These are phyloP conservation scores for Wolfiporia cocos DNA, from an alignment of 1,284 basidiomycete genomes.

Conservation along the genomic window DNA sequence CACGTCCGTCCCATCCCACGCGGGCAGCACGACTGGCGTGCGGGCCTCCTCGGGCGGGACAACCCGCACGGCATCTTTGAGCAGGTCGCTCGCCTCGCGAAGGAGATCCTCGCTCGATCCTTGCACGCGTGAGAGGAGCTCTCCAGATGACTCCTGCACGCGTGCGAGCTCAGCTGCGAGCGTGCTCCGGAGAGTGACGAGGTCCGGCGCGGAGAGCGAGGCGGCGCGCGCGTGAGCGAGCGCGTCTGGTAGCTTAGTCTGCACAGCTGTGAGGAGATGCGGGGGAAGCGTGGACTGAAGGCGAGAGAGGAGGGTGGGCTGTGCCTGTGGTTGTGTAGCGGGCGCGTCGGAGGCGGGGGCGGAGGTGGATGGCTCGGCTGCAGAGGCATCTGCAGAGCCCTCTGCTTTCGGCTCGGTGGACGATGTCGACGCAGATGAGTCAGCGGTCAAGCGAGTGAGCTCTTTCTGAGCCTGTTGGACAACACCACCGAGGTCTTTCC, in stretches of 20 bases:
- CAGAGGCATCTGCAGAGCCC: slow-evolving; percentile 2
- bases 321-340: slow-evolving; percentile 14
- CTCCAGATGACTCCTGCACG: slow-evolving; percentile 71
- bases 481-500: slow-evolving; percentile 73
- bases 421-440: slow-evolving; percentile 24
- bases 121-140: slow-evolving; percentile 56
- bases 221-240: slow-evolving; percentile 37
- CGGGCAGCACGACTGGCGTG: slow-evolving; percentile 35
- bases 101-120: slow-evolving; percentile 65
- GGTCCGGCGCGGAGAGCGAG: slow-evolving; percentile 39
- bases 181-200: slow-evolving; percentile 58
- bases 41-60: slow-evolving; percentile 68
- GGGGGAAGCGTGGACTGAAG: slow-evolving; percentile 69
- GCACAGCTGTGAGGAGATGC: slow-evolving; percentile 63
- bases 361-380: slow-evolving; percentile 16
- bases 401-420: slow-evolving; percentile 18
- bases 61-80: slow-evolving; percentile 84
- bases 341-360: slow-evolving; percentile 6
- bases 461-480: slow-evolving; percentile 82
- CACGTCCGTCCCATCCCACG: slow-evolving; percentile 82
- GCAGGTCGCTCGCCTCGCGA: slow-evolving; percentile 66
- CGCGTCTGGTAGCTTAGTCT: slow-evolving; percentile 58
- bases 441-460: slow-evolving; percentile 54
- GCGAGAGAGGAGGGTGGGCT: slow-evolving; percentile 55
- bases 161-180: slow-evolving; percentile 69